Evolutionary conservation across 805 yeast species (phyloP).

Genomic region (Wickerhamomyces alni): DNA sequence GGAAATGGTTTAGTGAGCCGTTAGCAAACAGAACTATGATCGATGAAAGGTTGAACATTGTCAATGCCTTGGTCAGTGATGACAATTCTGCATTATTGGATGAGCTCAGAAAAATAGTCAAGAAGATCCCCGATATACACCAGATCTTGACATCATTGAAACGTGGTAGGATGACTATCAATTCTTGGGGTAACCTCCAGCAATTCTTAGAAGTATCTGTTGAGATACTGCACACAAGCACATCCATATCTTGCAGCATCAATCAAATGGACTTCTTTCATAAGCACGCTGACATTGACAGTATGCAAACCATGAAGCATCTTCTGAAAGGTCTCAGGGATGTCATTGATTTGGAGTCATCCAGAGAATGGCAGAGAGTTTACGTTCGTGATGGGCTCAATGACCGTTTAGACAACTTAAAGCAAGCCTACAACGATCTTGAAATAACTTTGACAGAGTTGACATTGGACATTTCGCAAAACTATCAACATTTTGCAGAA

Average conservation of each 20-base stretch:
- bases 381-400: conserved; percentile 27
- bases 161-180: too few species aligned
- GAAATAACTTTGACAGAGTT: conserved; percentile 26
- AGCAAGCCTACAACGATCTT: conserved; percentile 12
- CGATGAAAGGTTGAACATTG: conserved; percentile 24
- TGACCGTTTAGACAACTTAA: conserved; percentile 18
- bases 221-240: too few species aligned
- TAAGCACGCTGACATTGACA: too few species aligned
- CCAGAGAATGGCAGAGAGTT: conserved; percentile 23
- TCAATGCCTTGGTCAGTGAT: conserved; percentile 20
- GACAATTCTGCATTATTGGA: conserved; percentile 10
- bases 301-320: conserved; percentile 27
- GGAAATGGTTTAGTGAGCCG: conserved; percentile 31
- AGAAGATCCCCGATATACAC: too few species aligned
- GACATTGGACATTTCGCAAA: conserved; percentile 13
- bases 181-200: too few species aligned
- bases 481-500: conserved; percentile 3
- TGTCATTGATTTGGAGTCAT: conserved; percentile 32
- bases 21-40: conserved; percentile 23
- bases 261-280: too few species aligned
- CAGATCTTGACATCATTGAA: too few species aligned
- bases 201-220: too few species aligned
- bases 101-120: too few species aligned
- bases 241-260: too few species aligned
- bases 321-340: conserved; percentile 5